Percentiles rank a stretch among this genome's conserved stretches.
Conservation (phyloP, 306 rosid species). For the Sphenostylis stenocarpa region DNA sequence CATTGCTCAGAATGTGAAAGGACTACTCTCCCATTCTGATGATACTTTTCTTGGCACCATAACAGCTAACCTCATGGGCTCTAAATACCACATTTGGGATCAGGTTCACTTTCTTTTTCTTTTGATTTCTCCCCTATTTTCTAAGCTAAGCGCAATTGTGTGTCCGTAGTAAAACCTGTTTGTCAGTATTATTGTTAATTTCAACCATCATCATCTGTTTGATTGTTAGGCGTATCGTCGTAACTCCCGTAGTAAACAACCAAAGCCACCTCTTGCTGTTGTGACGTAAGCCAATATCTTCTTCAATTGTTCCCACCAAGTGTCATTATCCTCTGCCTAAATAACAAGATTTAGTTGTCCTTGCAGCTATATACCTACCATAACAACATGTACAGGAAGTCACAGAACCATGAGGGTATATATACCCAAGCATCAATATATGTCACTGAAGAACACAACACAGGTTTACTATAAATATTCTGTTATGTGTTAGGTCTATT, state of each 20-base stretch:
- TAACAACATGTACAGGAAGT: slow-evolving; percentile 79
- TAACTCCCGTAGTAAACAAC: slow-evolving; percentile 39
- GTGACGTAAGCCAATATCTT: slow-evolving; percentile 50
- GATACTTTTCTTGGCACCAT: slow-evolving; percentile 71
- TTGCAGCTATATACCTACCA: slow-evolving; percentile 71
- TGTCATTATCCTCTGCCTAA: slow-evolving; percentile 4
- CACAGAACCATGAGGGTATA: slow-evolving; percentile 76
- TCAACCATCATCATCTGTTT: background rate
- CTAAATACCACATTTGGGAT: slow-evolving; percentile 82
- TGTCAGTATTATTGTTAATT: background rate
- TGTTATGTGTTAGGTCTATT: background rate
- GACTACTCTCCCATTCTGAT: slow-evolving; percentile 56
- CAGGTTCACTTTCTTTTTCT: slow-evolving; percentile 46
- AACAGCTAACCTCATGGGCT: slow-evolving; percentile 78
- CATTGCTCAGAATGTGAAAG: slow-evolving; percentile 68
- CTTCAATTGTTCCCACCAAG: background rate
- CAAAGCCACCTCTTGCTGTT: slow-evolving; percentile 67
- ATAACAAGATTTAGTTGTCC: background rate
- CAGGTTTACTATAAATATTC: slow-evolving; percentile 50
- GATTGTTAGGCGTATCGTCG: slow-evolving; percentile 47
- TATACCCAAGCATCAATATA: slow-evolving; percentile 78
- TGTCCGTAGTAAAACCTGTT: background rate
- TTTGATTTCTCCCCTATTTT: too few relatives aligned
- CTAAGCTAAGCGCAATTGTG: too few relatives aligned
- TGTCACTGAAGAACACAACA: slow-evolving; percentile 65